phyloP scores from a whole-genome alignment of 1,284 basidiomycete genomes.

The Pseudozyma sp. region DNA sequence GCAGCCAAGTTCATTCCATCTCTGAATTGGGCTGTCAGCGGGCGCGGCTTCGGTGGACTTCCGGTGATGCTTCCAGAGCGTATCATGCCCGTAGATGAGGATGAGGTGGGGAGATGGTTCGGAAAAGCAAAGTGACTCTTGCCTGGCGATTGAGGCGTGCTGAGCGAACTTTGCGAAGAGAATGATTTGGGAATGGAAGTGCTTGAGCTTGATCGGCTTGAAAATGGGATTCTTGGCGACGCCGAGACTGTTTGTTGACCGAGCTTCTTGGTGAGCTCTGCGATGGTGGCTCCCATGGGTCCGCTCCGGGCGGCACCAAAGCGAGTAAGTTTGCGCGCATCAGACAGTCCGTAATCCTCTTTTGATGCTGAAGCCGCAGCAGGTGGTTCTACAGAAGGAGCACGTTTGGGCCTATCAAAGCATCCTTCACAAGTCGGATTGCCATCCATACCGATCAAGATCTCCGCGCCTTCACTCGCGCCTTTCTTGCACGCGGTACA shows the following conservation, averaged over 20 bases:
- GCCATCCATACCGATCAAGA: conserved; percentile 57
- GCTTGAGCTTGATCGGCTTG: conserved; percentile 11
- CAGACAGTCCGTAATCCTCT: neutral
- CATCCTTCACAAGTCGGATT: conserved; percentile 52
- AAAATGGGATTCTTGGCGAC: conserved; percentile 13
- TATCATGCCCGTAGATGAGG: conserved; percentile 13
- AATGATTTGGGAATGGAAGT: conserved; percentile 5
- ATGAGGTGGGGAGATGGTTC: conserved; percentile 17
- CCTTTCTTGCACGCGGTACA: conserved; percentile 40
- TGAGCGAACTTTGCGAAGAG: conserved; percentile 7
- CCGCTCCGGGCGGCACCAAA: conserved; percentile 16
- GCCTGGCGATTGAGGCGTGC: conserved; percentile 6
- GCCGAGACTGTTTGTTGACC: conserved; percentile 22
- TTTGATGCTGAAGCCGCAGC: neutral
- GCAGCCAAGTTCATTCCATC: conserved; percentile 51
- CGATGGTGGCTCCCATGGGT: conserved; percentile 58
- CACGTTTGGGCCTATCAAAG: conserved; percentile 39
- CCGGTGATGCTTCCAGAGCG: conserved; percentile 36
- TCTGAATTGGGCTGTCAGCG: conserved; percentile 53
- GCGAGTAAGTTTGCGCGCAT: conserved; percentile 24
- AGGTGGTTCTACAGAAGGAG: neutral
- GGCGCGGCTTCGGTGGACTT: conserved; percentile 50
- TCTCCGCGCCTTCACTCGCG: conserved; percentile 17
- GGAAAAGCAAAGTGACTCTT: conserved; percentile 16
- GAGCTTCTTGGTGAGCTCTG: conserved; percentile 54